These are phyloP conservation scores for Geranium incanum DNA, from an alignment of 441 rosid genomes.

Conservation along the genomic window DNA sequence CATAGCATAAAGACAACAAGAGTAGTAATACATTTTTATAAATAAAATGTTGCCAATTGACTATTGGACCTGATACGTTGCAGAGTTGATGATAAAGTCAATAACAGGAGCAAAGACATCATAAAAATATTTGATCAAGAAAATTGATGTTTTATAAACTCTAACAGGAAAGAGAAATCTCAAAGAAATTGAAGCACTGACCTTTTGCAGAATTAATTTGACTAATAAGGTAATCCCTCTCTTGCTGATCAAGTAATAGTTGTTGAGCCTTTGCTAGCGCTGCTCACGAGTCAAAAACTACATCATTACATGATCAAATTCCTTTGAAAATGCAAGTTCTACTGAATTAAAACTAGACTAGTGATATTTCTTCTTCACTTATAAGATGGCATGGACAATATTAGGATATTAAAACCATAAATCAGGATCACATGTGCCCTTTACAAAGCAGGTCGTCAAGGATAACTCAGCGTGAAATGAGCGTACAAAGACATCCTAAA, in stretches of 20 bases:
- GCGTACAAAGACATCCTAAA: neutral
- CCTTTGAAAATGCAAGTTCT: neutral
- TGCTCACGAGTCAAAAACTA: conserved; percentile 31
- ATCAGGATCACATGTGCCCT: neutral
- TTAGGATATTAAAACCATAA: neutral
- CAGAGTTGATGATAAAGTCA: neutral
- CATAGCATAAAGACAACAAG: neutral
- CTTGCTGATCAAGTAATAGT: conserved; percentile 66
- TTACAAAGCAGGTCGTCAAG: neutral
- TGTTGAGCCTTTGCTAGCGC: conserved; percentile 94
- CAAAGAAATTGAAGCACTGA: conserved; percentile 19
- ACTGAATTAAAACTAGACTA: neutral
- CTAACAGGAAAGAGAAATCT: neutral
- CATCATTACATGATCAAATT: neutral
- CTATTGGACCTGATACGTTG: neutral
- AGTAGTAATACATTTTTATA: neutral
- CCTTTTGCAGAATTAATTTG: conserved; percentile 91
- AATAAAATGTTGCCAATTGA: neutral
- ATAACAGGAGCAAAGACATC: neutral
- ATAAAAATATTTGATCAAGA: neutral
- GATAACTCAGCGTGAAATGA: neutral
- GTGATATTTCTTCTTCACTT: neutral
- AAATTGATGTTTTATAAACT: neutral
- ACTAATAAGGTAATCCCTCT: conserved; percentile 74
- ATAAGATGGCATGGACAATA: neutral